Conservation (phyloP, 306 rosid genomes). For the Myrica gale region DNA sequence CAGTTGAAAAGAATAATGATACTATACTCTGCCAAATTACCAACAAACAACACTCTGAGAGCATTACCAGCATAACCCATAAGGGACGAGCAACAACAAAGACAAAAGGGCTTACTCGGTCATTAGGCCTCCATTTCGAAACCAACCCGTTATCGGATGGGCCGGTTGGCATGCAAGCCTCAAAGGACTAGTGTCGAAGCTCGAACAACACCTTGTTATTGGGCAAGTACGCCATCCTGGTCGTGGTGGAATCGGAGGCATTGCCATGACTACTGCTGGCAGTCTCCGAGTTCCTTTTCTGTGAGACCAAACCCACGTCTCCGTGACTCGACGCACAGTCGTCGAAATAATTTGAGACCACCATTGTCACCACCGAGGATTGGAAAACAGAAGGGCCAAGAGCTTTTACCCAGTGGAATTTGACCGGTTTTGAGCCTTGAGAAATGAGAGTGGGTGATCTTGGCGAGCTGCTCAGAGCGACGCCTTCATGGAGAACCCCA, state of each 20-base stretch:
- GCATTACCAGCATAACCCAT: background rate
- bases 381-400: no score
- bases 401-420: no score
- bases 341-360: no score
- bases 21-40: background rate
- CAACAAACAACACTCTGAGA: no score
- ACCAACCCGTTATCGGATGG: conserved; percentile 81
- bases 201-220: conserved; percentile 68
- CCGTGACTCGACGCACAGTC: no score
- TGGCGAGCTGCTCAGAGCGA: no score
- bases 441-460: no score
- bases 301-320: conserved; percentile 30
- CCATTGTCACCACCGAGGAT: no score
- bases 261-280: conserved; percentile 55
- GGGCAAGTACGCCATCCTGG: conserved; percentile 83
- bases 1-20: background rate
- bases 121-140: conserved; percentile 94
- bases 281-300: conserved; percentile 61
- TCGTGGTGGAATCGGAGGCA: conserved; percentile 46
- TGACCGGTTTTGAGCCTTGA: no score
- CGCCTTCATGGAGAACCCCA: no score
- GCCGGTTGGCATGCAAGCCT: conserved; percentile 59
- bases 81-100: background rate
- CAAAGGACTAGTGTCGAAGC: conserved; percentile 82
- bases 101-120: conserved; percentile 50